Evolutionary conservation across 176 grass and related monocot species (phyloP), one percentile per base, ranked within the genome.

Genomic region (Typha latifolia): DNA sequence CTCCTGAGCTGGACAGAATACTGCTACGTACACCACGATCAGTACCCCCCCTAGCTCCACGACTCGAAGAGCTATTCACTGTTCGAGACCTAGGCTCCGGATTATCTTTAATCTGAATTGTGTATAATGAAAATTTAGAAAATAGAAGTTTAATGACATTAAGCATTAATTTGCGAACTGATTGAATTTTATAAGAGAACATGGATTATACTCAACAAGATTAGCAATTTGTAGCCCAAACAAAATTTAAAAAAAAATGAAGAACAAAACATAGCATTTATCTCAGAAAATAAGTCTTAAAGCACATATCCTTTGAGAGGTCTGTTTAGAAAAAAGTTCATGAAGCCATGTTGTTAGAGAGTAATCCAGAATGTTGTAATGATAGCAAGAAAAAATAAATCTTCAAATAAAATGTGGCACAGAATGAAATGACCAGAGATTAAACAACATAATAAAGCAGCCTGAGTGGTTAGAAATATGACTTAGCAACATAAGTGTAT

Each of bases 61-160:
- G 85, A 69, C 69, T 78, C 24, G 77, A 73, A 65, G 49, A 76
- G 78, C 72, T 94, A 83, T 66, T 99, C 66, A 77, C 49, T 62
- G 77, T 21, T 65, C 89, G 86, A 79, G 84, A 78, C 64, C 95
- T 94, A 23, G 84, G 74, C 51, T 99, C 86, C 19, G 76, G 79
- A 55, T 59, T 73, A 15, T 99, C 95, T 79, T 93, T 94, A 62
- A 78, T 65, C 94, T 99, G 50, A 32, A 86, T 4, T 43, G 10
- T 43, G 37, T 43, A 43, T 43, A 43, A 43, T 6, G 37, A 43
- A 68, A 67, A 2, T 56, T 2, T 34, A 77, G 24, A 51, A 29
- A 80, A 70, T 10, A 49, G 27, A 29, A 69, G 47, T 64, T 57
- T 27, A 67, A 61, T 23, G 34, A 49, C 24, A 72, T 18, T 2